A percentile compares a stretch with the other conserved stretches of the same genome.
These are phyloP conservation scores for Lactifluus subvellereus DNA, from an alignment of 768 basidiomycete species.

Conservation along the genomic window DNA sequence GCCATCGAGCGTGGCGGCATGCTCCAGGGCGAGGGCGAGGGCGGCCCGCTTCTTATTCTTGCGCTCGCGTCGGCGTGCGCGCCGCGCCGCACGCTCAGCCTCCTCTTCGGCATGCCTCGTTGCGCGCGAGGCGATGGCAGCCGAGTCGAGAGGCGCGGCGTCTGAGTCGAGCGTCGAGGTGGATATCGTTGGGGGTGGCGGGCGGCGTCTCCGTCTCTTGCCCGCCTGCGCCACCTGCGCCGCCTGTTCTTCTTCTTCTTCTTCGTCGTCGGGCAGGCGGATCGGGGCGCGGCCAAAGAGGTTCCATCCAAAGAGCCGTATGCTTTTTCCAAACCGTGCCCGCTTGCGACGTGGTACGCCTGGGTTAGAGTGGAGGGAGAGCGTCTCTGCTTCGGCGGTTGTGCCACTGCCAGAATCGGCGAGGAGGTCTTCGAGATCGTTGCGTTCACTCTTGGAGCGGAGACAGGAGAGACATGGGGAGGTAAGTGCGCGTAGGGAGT, in stretches of 20 bases:
- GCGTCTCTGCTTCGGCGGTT: constrained; percentile 48
- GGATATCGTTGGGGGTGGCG: constrained; percentile 27
- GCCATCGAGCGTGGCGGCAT: constrained; percentile 22
- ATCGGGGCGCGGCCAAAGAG: constrained; percentile 62
- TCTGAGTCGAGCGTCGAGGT: constrained; percentile 61
- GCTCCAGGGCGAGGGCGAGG: constrained; percentile 34
- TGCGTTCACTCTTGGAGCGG: constrained; percentile 26
- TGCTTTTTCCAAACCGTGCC: constrained; percentile 31
- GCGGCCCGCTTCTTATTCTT: constrained; percentile 41
- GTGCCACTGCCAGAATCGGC: constrained; percentile 41
- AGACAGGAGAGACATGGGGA: constrained; percentile 58
- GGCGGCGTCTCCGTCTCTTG: neutral
- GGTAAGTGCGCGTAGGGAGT: constrained; percentile 52
- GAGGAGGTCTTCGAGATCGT: constrained; percentile 48
- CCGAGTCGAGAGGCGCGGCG: constrained; percentile 57
- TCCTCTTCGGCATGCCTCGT: constrained; percentile 29
- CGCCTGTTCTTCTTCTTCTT: constrained; percentile 29
- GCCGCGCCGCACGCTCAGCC: constrained; percentile 42
- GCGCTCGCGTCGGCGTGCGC: constrained; percentile 41
- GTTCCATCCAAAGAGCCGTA: constrained; percentile 60
- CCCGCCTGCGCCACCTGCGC: neutral
- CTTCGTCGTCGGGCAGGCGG: constrained; percentile 54
- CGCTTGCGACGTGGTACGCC: constrained; percentile 30
- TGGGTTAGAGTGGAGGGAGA: constrained; percentile 63
- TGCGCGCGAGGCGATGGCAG: constrained; percentile 45